phyloP scores from a whole-genome alignment of 129 eudicot species.

The Scalesia atractyloides region DNA sequence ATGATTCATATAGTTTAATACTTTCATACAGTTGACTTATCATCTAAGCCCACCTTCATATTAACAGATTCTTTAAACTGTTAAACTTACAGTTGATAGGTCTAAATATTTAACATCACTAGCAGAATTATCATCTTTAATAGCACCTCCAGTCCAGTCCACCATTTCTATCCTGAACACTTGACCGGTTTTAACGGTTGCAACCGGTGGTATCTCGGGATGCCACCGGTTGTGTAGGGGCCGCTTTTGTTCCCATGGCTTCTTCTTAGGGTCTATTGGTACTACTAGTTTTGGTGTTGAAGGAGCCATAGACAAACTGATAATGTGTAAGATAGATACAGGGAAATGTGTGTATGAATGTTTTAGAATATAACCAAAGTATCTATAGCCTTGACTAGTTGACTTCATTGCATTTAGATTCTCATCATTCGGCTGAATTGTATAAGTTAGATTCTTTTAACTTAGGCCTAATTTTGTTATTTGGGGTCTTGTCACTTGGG shows the following conservation, averaged over 20 bases:
- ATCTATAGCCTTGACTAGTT: neutral
- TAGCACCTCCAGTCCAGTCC: conserved; percentile 94
- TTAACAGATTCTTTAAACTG: neutral
- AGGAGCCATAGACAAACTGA: conserved; percentile 65
- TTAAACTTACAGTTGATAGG: conserved; percentile 80
- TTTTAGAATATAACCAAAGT: conserved; percentile 7
- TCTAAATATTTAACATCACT: conserved; percentile 72
- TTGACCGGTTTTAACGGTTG: conserved; percentile 65
- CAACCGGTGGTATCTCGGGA: conserved; percentile 85
- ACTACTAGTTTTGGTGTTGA: conserved; percentile 67
- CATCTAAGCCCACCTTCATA: neutral
- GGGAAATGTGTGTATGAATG: conserved; percentile 17
- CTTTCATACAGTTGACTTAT: conserved; percentile 28
- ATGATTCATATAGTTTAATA: too few relatives aligned
- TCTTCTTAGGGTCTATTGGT: conserved; percentile 70
- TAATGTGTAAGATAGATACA: conserved; percentile 12
- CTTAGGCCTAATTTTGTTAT: neutral
- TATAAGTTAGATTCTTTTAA: neutral
- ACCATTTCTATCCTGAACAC: conserved; percentile 90
- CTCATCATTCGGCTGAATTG: neutral
- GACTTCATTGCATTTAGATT: conserved; percentile 3
- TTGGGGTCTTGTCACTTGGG: neutral
- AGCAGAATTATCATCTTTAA: conserved; percentile 77
- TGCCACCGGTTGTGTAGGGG: conserved; percentile 99
- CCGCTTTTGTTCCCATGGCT: conserved; percentile 77